A percentile compares a stretch with the other conserved stretches of the same genome.
These are phyloP conservation scores for Polysphondylium violaceum DNA, from an alignment of 78 protist species.

Conservation along the genomic window DNA sequence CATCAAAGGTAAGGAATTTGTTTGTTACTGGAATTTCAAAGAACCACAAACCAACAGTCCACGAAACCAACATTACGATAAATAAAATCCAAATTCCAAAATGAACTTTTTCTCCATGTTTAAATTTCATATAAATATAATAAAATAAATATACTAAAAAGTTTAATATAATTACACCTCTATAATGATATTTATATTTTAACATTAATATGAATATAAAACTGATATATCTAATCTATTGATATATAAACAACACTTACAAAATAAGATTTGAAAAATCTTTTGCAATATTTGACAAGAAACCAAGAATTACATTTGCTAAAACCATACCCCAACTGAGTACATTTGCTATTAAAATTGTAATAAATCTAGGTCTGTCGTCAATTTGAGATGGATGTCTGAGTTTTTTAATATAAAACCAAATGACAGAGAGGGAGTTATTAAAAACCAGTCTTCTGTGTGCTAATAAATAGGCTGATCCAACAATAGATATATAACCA, in stretches of 20 bases:
- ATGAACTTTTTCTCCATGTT: constrained; percentile 64
- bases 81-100: constrained; percentile 55
- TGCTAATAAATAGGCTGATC: constrained; percentile 75
- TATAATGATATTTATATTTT: not conserved
- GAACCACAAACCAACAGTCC: constrained; percentile 70
- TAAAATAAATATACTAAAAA: constrained; percentile 71
- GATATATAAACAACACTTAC: constrained; percentile 17
- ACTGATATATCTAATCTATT: not conserved
- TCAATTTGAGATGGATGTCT: constrained; percentile 33
- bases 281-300: constrained; percentile 31
- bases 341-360: constrained; percentile 39
- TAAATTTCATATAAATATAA: constrained; percentile 76
- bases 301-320: constrained; percentile 33
- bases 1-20: constrained; percentile 62
- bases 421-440: constrained; percentile 13
- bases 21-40: constrained; percentile 70
- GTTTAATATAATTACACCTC: constrained; percentile 76
- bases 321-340: constrained; percentile 48
- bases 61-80: constrained; percentile 38
- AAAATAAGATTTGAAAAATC: constrained; percentile 68
- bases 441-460: constrained; percentile 39
- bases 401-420: constrained; percentile 21
- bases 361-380: constrained; percentile 48
- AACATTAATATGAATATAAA: not conserved
- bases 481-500: constrained; percentile 73